A percentile compares a stretch with the other conserved stretches of the same genome.
These are phyloP conservation scores for Leccinum glutinopallens DNA, from an alignment of 1,284 basidiomycete species.

Conservation along the genomic window DNA sequence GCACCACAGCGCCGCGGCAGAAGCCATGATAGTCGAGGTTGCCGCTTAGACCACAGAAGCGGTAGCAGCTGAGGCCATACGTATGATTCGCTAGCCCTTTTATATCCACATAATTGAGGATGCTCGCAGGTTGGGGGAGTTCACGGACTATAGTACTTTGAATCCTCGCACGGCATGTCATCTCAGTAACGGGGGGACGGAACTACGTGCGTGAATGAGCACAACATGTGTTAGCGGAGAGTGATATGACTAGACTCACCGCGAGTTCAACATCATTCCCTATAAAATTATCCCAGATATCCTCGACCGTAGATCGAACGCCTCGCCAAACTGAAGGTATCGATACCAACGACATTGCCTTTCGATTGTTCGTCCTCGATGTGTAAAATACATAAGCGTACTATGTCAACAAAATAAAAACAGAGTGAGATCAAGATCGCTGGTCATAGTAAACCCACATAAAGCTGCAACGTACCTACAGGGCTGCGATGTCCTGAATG, in stretches of 20 bases:
- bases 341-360: constrained; percentile 88
- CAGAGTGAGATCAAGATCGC: constrained; percentile 15
- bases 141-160: constrained; percentile 27
- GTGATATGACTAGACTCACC: constrained; percentile 50
- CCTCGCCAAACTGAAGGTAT: constrained; percentile 35
- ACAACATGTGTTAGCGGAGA: constrained; percentile 23
- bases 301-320: no score
- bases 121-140: constrained; percentile 34
- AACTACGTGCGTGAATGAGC: constrained; percentile 51
- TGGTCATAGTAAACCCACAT: constrained; percentile 1
- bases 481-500: constrained; percentile 90
- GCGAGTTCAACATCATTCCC: constrained; percentile 95
- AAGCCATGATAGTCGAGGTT: constrained; percentile 27
- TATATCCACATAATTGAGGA: constrained; percentile 35
- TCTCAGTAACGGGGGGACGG: constrained; percentile 55
- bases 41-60: constrained; percentile 17
- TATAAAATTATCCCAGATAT: constrained; percentile 93
- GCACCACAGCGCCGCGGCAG: constrained; percentile 36
- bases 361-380: constrained; percentile 88
- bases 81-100: constrained; percentile 32
- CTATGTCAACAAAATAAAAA: no score
- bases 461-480: constrained; percentile 62
- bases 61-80: constrained; percentile 32
- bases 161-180: constrained; percentile 31
- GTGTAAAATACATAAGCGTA: constrained; percentile 1